These are phyloP conservation scores for Serpula lacrymans DNA, from an alignment of 768 basidiomycete species.

Conservation along the genomic window DNA sequence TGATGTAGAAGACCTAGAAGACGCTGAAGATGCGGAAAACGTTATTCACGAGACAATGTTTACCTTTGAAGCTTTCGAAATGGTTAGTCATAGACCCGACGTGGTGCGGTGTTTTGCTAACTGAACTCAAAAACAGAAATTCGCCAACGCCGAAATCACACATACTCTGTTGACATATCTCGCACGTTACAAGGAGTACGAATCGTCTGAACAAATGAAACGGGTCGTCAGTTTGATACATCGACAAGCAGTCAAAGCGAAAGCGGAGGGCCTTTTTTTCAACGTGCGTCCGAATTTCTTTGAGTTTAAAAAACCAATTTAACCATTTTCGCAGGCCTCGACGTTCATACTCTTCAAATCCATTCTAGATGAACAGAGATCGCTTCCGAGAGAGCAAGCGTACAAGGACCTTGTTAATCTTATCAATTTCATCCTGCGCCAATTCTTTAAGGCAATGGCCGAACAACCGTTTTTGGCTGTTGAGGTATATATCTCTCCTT, in stretches of 20 bases:
- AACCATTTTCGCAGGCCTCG: conserved; percentile 60
- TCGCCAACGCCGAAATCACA: conserved; percentile 83
- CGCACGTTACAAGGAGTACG: conserved; percentile 79
- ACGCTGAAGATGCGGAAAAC: conserved; percentile 57
- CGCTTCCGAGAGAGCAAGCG: conserved; percentile 73
- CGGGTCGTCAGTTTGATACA: conserved; percentile 87
- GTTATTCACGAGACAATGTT: conserved; percentile 82
- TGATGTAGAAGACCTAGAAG: conserved; percentile 60
- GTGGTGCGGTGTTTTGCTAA: background rate
- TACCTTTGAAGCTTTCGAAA: conserved; percentile 89
- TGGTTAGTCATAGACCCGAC: conserved; percentile 45
- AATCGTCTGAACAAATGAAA: conserved; percentile 75
- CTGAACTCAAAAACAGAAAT: conserved; percentile 56
- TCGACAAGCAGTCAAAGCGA: conserved; percentile 84
- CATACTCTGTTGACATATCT: conserved; percentile 83
- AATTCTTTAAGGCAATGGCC: conserved; percentile 90
- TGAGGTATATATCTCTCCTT: conserved; percentile 56
- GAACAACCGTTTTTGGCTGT: conserved; percentile 85
- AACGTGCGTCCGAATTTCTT: conserved; percentile 54
- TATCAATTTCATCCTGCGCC: conserved; percentile 82
- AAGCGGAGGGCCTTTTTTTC: conserved; percentile 95
- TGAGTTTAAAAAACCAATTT: conserved; percentile 2
- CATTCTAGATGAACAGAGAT: conserved; percentile 77
- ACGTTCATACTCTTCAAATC: conserved; percentile 85
- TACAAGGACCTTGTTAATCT: conserved; percentile 81